Evolutionary conservation across 1,284 basidiomycete species (phyloP).

Genomic region (Sporisorium scitamineum): DNA sequence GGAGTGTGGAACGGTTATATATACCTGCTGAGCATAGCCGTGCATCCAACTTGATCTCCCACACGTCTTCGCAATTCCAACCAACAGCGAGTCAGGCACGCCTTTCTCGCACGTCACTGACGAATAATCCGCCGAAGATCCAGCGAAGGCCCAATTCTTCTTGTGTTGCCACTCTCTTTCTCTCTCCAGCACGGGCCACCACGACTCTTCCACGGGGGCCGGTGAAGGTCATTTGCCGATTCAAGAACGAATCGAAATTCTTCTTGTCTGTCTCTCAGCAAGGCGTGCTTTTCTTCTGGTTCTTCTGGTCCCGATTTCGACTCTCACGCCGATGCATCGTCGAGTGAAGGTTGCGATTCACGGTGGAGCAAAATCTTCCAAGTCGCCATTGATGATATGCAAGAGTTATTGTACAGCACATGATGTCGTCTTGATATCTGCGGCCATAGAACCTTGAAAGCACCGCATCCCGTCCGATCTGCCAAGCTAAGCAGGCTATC

Average conservation of each 20-base stretch:
- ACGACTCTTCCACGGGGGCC: constrained; percentile 25
- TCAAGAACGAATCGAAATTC: constrained; percentile 22
- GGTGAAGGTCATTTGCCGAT: constrained; percentile 34
- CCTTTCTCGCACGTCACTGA: neutral
- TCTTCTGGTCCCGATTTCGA: neutral
- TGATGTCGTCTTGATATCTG: too few relatives aligned
- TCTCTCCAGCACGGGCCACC: constrained; percentile 24
- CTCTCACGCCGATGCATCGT: too few relatives aligned
- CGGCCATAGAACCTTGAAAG: constrained; percentile 82
- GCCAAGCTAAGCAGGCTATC: constrained; percentile 82
- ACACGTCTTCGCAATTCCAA: too few relatives aligned
- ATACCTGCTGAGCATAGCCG: neutral
- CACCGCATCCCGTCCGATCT: constrained; percentile 84
- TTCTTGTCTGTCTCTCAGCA: neutral
- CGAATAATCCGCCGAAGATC: neutral
- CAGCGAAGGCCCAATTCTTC: too few relatives aligned
- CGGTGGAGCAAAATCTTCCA: too few relatives aligned
- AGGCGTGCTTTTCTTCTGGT: constrained; percentile 2
- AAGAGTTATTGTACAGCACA: too few relatives aligned
- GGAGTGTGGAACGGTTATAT: neutral
- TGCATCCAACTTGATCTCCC: too few relatives aligned
- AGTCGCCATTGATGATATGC: too few relatives aligned
- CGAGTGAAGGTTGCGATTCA: too few relatives aligned
- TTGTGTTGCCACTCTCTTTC: too few relatives aligned
- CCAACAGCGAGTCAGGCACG: neutral